Conservation (phyloP, 768 basidiomycete species). For the Candolleomyces efflorescens region DNA sequence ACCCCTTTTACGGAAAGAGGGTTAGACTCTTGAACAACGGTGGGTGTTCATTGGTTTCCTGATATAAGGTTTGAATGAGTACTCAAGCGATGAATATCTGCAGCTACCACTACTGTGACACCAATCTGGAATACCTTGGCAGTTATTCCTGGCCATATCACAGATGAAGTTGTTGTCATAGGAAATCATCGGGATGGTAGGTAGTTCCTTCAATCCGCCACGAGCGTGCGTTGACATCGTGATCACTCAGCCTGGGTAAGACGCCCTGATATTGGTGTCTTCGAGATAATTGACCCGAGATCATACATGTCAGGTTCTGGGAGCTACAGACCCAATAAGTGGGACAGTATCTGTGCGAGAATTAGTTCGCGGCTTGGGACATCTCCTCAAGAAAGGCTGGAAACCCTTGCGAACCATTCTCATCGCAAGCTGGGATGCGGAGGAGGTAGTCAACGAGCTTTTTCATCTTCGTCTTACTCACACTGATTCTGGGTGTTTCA, state of each 20-base stretch:
- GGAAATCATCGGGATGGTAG: slow-evolving; percentile 84
- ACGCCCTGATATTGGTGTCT: neutral
- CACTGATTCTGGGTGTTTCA: slow-evolving; percentile 9
- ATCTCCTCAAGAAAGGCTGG: slow-evolving; percentile 68
- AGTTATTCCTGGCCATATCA: slow-evolving; percentile 76
- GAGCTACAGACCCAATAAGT: slow-evolving; percentile 70
- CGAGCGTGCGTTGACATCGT: no score
- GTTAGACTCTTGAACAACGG: slow-evolving; percentile 50
- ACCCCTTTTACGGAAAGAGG: slow-evolving; percentile 29
- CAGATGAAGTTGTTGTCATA: slow-evolving; percentile 78
- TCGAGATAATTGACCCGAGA: neutral
- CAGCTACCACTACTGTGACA: slow-evolving; percentile 73
- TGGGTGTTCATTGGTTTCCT: slow-evolving; percentile 13
- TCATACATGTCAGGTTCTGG: slow-evolving; percentile 34
- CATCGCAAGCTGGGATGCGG: slow-evolving; percentile 73
- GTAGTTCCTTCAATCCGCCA: slow-evolving; percentile 10
- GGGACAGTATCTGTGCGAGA: slow-evolving; percentile 77
- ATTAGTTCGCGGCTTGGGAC: slow-evolving; percentile 67
- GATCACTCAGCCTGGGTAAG: neutral
- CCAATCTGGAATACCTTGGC: slow-evolving; percentile 92
- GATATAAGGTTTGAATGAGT: neutral
- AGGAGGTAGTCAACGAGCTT: slow-evolving; percentile 45
- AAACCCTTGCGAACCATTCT: slow-evolving; percentile 65
- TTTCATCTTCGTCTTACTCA: neutral
- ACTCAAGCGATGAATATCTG: neutral